phyloP scores from a whole-genome alignment of 257 asterid species.

The Echites panduratus region DNA sequence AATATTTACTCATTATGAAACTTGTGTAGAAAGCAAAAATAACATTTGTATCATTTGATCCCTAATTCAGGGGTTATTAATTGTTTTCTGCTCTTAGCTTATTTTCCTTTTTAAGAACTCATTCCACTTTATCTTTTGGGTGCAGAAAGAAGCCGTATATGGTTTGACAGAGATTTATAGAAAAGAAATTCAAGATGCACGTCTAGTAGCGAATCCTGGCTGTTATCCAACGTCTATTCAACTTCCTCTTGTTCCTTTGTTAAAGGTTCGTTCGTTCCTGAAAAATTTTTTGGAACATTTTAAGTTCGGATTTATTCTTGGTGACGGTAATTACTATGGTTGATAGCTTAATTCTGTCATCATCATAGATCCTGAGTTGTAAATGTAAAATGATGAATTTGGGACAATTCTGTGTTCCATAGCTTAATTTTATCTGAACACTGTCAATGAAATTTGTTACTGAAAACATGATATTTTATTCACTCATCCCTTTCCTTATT shows the following conservation, averaged over 20 bases:
- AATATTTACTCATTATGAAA: background rate
- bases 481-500: background rate
- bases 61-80: background rate
- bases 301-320: background rate
- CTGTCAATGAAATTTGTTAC: background rate
- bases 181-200: conserved; percentile 60
- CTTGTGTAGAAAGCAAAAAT: background rate
- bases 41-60: background rate
- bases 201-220: conserved; percentile 93
- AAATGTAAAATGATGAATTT: background rate
- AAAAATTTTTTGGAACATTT: background rate
- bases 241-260: conserved; percentile 84
- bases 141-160: conserved; percentile 85
- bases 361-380: background rate
- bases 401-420: background rate
- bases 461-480: background rate
- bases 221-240: conserved; percentile 93
- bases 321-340: background rate
- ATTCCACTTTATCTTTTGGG: conserved; percentile 4
- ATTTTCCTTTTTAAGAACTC: background rate
- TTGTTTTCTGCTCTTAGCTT: background rate
- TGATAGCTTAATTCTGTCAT: too few species aligned
- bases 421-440: background rate
- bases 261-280: conserved; percentile 46
- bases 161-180: conserved; percentile 87